phyloP scores from a whole-genome alignment of 768 basidiomycete species.

The Leccinellum rugosiceps region DNA sequence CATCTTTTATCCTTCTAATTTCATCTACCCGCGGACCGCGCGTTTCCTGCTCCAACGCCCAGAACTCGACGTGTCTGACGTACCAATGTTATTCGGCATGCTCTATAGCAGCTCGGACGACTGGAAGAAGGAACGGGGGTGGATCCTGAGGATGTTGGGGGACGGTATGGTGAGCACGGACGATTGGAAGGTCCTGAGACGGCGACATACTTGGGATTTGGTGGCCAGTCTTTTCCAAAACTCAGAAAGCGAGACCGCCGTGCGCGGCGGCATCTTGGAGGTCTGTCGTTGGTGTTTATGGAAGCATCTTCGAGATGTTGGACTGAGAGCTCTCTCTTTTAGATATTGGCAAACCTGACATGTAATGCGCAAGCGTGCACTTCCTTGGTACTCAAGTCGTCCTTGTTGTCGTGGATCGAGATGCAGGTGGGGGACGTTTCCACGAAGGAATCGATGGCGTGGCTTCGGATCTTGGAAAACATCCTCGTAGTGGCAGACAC shows the following conservation, averaged over 20 bases:
- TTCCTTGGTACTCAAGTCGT: conserved; percentile 39
- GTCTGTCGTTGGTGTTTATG: conserved; percentile 36
- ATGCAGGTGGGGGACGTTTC: conserved; percentile 42
- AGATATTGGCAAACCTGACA: conserved; percentile 77
- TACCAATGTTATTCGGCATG: conserved; percentile 89
- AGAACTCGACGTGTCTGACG: conserved; percentile 73
- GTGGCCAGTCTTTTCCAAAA: conserved; percentile 80
- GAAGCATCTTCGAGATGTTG: no score
- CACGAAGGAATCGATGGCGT: no score
- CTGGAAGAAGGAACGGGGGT: conserved; percentile 82
- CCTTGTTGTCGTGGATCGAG: no score
- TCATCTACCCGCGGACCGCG: conserved; percentile 82
- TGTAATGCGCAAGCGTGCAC: conserved; percentile 64
- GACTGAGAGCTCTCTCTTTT: background rate
- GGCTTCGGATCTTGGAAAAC: background rate
- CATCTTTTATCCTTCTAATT: conserved; percentile 83
- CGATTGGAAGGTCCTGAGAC: conserved; percentile 80
- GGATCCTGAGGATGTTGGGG: conserved; percentile 80
- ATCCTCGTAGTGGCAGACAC: conserved; percentile 49
- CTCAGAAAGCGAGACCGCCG: conserved; percentile 45
- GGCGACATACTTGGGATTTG: conserved; percentile 83
- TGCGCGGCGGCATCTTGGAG: conserved; percentile 65
- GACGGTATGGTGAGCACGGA: conserved; percentile 73
- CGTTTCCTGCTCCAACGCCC: conserved; percentile 90
- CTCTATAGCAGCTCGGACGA: conserved; percentile 76